Evolutionary conservation across 2,329 filamentous ascomycete species (phyloP), one percentile per base, ranked within the genome.

Genomic region (Ascochyta clinopodiicola): DNA sequence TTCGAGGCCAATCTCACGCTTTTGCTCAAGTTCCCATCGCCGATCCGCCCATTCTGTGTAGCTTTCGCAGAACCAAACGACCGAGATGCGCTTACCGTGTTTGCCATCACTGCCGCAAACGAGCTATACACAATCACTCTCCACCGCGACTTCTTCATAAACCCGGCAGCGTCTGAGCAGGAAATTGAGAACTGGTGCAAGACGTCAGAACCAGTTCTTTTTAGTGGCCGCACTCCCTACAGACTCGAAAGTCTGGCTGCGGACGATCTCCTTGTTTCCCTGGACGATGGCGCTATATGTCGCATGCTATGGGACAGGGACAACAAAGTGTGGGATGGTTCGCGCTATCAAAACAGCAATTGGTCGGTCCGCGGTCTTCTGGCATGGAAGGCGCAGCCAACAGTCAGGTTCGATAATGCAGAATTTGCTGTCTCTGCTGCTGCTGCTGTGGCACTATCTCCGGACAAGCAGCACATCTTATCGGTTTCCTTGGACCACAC

Each of bases 401-500:
- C 84, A 0, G 80, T 91, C 61, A 82, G 82, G 56, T 84, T 88
- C 67, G 86, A 86, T 56, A 86, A 86, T 57, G 82, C 91, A 75
- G 88, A 92, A 59, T 79, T 77, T 21, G 64, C 73, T 13, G 57
- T 86, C 57, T 87, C 85, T 53, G 83, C 89, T 2, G 87, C 88
- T 3, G 87, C 86, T 0, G 87, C 89, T 4, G 83, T 82, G 35
- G 73, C 71, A 1, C 55, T 77, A 31, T 81, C 80, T 35, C 79
- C 79, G 4, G 79, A 81, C 53, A 71, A 70, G 17, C 85, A 61
- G 75, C 86, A 72, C 64, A 78, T 88, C 9, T 91, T 96, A 66
- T 93, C 93, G 0, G 86, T 96, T 44, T 95, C 90, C 60, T 80
- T 99, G 56, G 93, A 99, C 66, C 93, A 99, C 72, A 88, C 87